Evolutionary conservation across 1,284 basidiomycete species (phyloP), one percentile per base, ranked within the genome.

Genomic region (Lignosus rhinocerotis): DNA sequence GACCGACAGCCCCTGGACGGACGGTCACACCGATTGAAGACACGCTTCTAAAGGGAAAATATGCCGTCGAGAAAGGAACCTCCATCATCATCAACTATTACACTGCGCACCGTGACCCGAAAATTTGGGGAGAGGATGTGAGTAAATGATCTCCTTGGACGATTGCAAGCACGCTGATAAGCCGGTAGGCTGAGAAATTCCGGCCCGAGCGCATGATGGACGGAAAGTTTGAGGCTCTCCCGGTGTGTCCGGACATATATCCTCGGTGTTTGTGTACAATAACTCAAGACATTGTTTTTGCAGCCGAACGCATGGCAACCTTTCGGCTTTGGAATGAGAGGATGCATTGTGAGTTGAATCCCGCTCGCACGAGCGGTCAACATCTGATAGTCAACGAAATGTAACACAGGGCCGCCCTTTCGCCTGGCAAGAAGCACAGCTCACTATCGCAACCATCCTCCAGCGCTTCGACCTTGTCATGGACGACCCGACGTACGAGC

Each of bases 111-210:
- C 70, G 75, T 16, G 80, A 83, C 66, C 75, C 76, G 0, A 65
- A 62, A 5, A 75, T 79, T 1, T 83, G 79, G 77, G 80, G 81
- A 2, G 74, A 77, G 19, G 80, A 83, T 67, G 80, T 78, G 36
- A 31, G 77, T 71, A 9, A 14, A 30, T 6, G 1, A 14, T 47
- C 7, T 21, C 10, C 12, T 21, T 11, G 25, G 43, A 12, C 11
- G 3, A 12, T 21, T 31, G 12, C 41, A 25, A 8, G 17, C 6
- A 31, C 1, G 16, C 48, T 59, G 12, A 56, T 33, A 0, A 9
- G 9, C 14, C 1, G 6, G n/a, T 21, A 75, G 71, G 72, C 72
- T 5, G 73, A 77, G 16, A 64, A 70, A 49, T 79, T 79, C 69
- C 69, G 68, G 11, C 78, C 78, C 2, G 81, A 82, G 59, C 73